Evolutionary conservation across 371 early-diverging fungal genomes (phyloP).

Genomic region (Massospora cicadina): DNA sequence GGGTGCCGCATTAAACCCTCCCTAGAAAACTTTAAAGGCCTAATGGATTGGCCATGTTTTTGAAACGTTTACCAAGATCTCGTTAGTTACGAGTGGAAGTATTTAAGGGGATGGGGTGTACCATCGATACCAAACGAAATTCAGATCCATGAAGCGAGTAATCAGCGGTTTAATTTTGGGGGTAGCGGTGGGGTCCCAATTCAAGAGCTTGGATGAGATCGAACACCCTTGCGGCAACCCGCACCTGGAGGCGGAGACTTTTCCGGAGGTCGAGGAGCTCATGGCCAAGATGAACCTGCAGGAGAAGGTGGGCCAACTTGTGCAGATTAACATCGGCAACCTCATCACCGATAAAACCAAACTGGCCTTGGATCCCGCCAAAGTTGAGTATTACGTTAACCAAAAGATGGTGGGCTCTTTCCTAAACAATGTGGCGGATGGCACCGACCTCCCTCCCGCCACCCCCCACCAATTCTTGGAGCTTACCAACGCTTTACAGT

Average conservation of each 20-base stretch:
- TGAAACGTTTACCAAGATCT: no score
- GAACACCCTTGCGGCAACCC: not conserved
- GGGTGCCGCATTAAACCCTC: no score
- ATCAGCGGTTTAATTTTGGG: no score
- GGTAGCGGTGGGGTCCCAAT: no score
- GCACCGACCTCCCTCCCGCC: not conserved
- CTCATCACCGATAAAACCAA: conserved; percentile 13
- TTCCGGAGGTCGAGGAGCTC: conserved; percentile 12
- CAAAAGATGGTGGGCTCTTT: not conserved
- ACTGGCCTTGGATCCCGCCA: conserved; percentile 16
- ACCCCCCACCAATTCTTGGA: not conserved
- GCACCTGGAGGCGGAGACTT: not conserved
- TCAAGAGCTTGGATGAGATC: no score
- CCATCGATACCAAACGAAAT: no score
- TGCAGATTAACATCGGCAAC: conserved; percentile 31
- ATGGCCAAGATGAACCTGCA: conserved; percentile 26
- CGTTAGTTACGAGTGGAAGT: no score
- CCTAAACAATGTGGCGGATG: conserved; percentile 2
- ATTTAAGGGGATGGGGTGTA: no score
- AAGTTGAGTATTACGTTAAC: conserved; percentile 19
- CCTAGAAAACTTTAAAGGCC: no score
- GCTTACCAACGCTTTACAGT: not conserved
- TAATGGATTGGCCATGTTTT: no score
- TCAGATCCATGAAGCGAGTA: no score
- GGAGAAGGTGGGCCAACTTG: conserved; percentile 53